Evolutionary conservation across 176 grass and related monocot species (phyloP), one percentile per base, ranked within the genome.

Genomic region (Thalia dealbata): DNA sequence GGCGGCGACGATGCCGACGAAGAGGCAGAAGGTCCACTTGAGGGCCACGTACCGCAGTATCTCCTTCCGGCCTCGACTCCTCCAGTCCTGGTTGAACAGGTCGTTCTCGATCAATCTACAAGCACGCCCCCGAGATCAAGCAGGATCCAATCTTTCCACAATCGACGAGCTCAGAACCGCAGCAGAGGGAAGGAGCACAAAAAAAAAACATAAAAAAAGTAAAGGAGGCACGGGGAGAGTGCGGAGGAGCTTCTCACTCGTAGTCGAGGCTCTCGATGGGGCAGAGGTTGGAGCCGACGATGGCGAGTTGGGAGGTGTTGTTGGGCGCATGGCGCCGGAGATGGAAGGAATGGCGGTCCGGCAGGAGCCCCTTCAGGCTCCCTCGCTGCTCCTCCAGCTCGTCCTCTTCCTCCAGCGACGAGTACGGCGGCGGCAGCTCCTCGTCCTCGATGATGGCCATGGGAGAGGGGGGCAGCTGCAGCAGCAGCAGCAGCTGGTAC

Each of bases 261-360:
- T 91, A 96, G 55, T 96, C 88, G 38, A 96, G 92, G 83, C 88
- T 96, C 86, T 96, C 86, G 50, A 96, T 91, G 52, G 88, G 92
- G 86, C 92, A 96, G 4, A 81, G 72, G 21, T 96, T 89, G 86
- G 92, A 96, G 69, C 93, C 93, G 73, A 96, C 86, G 85, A 92
- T 92, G 84, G 93, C 93, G 52, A 96, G 62, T 80, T 96, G 89
- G 54, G 93, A 96, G 59, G 87, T 84, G 80, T 86, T 89, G 72
- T 88, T 96, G 73, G 82, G 64, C 15, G 86, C 72, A 48, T 83
- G 81, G 41, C 93, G 84, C 18, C 75, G 89, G 81, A 96, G 89
- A 44, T 85, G 18, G 12, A 72, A 0, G 14, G 50, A 21, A 72
- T 11, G 48, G 24, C 28, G 45, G 14, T 72, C 48, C 50, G 52